Evolutionary conservation across 768 basidiomycete genomes (phyloP).

Genomic region (Strobilomyces dryophilus): DNA sequence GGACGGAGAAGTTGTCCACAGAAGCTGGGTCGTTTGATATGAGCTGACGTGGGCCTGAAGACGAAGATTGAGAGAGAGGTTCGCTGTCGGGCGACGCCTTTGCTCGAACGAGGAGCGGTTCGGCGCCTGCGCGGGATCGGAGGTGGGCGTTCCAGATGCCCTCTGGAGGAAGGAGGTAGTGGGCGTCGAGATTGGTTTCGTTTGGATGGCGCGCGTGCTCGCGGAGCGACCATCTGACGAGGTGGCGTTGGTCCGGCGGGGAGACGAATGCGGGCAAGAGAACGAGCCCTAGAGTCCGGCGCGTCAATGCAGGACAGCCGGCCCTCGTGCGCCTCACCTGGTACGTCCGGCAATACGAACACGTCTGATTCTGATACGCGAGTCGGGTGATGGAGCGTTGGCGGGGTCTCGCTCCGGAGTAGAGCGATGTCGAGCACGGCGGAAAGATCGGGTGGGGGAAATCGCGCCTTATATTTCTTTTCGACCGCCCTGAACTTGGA

Average conservation of each 20-base stretch:
- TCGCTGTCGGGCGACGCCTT: conserved; percentile 22
- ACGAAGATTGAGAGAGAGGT: conserved; percentile 4
- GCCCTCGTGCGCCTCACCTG: conserved; percentile 30
- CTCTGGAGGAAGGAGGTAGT: conserved; percentile 69
- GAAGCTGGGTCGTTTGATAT: conserved; percentile 71
- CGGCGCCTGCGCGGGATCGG: conserved; percentile 28
- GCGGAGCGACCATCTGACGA: conserved; percentile 69
- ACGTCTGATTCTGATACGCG: conserved; percentile 1
- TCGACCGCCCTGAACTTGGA: conserved; percentile 74
- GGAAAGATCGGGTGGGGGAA: conserved; percentile 72
- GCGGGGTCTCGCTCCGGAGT: conserved; percentile 18
- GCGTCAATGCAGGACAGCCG: neutral
- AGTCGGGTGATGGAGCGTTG: neutral
- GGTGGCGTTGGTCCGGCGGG: conserved; percentile 54
- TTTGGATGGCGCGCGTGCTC: conserved; percentile 79
- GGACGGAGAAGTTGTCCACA: conserved; percentile 45
- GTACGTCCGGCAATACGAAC: conserved; percentile 31
- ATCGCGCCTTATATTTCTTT: conserved; percentile 75
- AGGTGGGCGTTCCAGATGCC: conserved; percentile 76
- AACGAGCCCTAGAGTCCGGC: conserved; percentile 65
- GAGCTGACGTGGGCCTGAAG: conserved; percentile 57
- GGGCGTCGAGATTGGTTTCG: conserved; percentile 85
- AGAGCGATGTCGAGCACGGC: conserved; percentile 65
- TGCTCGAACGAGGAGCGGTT: conserved; percentile 39
- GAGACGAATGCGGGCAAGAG: conserved; percentile 74